phyloP scores from a whole-genome alignment of 2,329 filamentous ascomycete species.

The Chaetomiaceae sp. region DNA sequence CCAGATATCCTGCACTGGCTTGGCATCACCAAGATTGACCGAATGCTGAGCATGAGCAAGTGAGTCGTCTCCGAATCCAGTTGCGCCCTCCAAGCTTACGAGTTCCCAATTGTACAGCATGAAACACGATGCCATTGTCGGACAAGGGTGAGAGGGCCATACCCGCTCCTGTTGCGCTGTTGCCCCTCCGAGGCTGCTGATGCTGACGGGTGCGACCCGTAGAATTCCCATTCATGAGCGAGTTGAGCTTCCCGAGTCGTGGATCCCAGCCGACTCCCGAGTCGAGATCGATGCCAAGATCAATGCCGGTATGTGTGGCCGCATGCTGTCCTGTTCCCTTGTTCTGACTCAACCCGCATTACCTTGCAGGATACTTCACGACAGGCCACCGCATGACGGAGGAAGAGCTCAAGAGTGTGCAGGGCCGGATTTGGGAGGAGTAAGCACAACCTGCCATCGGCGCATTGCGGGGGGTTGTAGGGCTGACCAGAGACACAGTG shows the following conservation, averaged over 20 bases:
- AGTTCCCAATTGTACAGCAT: constrained; percentile 49
- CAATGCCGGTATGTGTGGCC: constrained; percentile 72
- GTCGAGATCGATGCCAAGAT: constrained; percentile 99
- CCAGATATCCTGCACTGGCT: constrained; percentile 97
- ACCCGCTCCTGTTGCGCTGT: neutral
- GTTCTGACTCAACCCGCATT: constrained; percentile 21
- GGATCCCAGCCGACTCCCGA: constrained; percentile 89
- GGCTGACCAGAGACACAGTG: constrained; percentile 27
- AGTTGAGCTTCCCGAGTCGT: constrained; percentile 84
- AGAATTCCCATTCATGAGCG: constrained; percentile 82
- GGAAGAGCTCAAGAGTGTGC: constrained; percentile 77
- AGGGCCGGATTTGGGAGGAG: constrained; percentile 89
- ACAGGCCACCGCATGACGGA: constrained; percentile 83
- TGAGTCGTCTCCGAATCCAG: constrained; percentile 36
- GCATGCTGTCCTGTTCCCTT: constrained; percentile 6
- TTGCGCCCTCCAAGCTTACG: constrained; percentile 17
- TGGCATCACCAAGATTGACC: constrained; percentile 95
- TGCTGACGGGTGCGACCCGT: constrained; percentile 13
- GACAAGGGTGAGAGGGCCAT: constrained; percentile 56
- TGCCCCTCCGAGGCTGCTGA: constrained; percentile 2
- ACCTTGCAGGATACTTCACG: constrained; percentile 62
- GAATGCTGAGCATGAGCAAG: constrained; percentile 99
- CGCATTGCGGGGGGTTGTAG: constrained; percentile 14
- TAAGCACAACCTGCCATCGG: constrained; percentile 35
- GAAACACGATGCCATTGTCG: constrained; percentile 86